Evolutionary conservation across 2,329 filamentous ascomycete species (phyloP), one percentile per base, ranked within the genome.

Genomic region (Microdochium nivale): DNA sequence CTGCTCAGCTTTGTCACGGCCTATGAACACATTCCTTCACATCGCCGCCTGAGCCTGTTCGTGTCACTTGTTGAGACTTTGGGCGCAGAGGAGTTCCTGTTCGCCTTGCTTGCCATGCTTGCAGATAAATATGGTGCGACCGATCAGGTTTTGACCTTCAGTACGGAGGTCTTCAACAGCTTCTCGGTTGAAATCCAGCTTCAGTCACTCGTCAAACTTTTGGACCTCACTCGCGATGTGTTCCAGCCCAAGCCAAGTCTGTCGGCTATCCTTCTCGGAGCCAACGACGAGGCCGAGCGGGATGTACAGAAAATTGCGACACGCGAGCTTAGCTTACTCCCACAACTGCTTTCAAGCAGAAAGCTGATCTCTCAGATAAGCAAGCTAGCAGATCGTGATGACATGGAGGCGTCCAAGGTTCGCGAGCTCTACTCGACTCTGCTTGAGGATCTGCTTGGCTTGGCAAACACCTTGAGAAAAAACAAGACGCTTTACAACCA

Each of bases 1-100:
- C 77, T 99, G n/a, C 78, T 95, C 43, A 97, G 91, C 72, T 99
- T 99, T 65, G 92, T 90, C 19, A 90, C 91, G 8, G 94, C 95
- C 1, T 99, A 95, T 67, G 91, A 96, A 65, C 94, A 99, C 65
- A 91, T 99, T 56, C 94, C 94, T 4, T 80, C 86, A 9, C 91
- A 96, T 67, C 81, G 94, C 52, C 83, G 90, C 57, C 81, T 88
- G 27, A 84, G 84, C 40, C 74, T 99, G 7, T 99, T 96, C 69
- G 79, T 87, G 51, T 88, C 92, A 49, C 75, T 99, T 19, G 84
- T 94, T 23, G 83, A 89, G 60, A 95, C 91, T 11, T 76, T 99
- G 3, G 92, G 92, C 2, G 78, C 90, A 0, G 79, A 87, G 50
- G 91, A 97, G 55, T 95, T 95, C 61, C 75, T 97, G 24, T 95